These are phyloP conservation scores for Favolaschia claudopus DNA, from an alignment of 768 basidiomycete species.

Conservation along the genomic window DNA sequence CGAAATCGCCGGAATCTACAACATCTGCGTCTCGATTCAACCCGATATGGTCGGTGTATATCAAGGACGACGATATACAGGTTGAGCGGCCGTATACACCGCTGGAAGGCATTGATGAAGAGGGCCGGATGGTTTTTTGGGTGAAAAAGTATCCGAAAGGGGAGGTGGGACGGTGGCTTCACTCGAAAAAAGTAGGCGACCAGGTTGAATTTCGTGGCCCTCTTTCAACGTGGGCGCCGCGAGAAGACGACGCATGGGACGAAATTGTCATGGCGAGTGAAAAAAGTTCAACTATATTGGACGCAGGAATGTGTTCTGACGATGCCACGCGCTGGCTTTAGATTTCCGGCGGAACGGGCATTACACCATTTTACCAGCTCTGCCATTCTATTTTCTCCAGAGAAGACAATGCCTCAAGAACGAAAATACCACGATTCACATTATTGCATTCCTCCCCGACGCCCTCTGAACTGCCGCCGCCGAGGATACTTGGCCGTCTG, in stretches of 20 bases:
- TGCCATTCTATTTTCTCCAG: slow-evolving; percentile 61
- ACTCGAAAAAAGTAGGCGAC: slow-evolving; percentile 72
- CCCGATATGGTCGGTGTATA: slow-evolving; percentile 78
- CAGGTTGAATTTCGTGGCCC: slow-evolving; percentile 81
- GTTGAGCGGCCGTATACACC: slow-evolving; percentile 89
- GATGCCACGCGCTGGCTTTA: no score
- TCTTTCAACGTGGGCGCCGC: slow-evolving; percentile 70
- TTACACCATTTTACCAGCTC: slow-evolving; percentile 86
- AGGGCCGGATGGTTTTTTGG: slow-evolving; percentile 80
- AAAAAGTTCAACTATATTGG: neutral
- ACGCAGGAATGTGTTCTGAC: no score
- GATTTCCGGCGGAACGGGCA: slow-evolving; percentile 90
- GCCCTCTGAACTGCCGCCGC: slow-evolving; percentile 74
- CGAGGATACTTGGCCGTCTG: slow-evolving; percentile 63
- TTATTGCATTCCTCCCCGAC: slow-evolving; percentile 75
- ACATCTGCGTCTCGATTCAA: slow-evolving; percentile 35
- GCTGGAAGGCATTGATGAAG: slow-evolving; percentile 69
- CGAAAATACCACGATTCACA: slow-evolving; percentile 76
- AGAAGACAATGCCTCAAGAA: slow-evolving; percentile 37
- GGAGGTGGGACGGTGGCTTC: slow-evolving; percentile 86
- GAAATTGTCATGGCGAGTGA: slow-evolving; percentile 80
- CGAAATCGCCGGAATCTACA: no score
- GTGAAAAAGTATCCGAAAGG: slow-evolving; percentile 80
- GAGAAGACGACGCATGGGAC: slow-evolving; percentile 68
- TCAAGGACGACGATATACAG: slow-evolving; percentile 90